Percentiles rank a stretch among this genome's conserved stretches.
These are phyloP conservation scores for Podospora fimiseda DNA, from an alignment of 495 filamentous ascomycete genomes.

Conservation along the genomic window DNA sequence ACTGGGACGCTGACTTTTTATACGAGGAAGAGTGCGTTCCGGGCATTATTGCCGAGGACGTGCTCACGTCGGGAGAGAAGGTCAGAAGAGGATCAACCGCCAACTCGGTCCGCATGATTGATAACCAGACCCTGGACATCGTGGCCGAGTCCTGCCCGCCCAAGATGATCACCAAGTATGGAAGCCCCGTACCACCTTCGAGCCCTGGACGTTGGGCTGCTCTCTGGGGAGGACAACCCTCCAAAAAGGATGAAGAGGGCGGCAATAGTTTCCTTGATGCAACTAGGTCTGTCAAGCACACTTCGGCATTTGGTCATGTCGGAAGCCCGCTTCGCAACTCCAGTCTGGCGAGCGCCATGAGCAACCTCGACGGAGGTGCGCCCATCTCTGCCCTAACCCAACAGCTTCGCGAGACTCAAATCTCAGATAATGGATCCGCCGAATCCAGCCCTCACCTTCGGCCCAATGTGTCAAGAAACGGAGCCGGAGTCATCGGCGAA, in stretches of 20 bases:
- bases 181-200: slow-evolving; percentile 64
- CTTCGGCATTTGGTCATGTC: slow-evolving; percentile 70
- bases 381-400: slow-evolving; percentile 66
- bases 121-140: slow-evolving; percentile 40
- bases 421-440: slow-evolving; percentile 36
- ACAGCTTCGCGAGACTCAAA: slow-evolving; percentile 54
- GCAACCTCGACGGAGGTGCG: slow-evolving; percentile 43
- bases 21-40: slow-evolving; percentile 94
- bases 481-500: slow-evolving; percentile 27
- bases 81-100: slow-evolving; percentile 65
- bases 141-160: slow-evolving; percentile 27
- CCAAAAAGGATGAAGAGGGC: slow-evolving; percentile 61
- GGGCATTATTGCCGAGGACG: slow-evolving; percentile 70
- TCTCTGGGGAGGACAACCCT: slow-evolving; percentile 71
- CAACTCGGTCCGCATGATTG: slow-evolving; percentile 44
- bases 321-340: slow-evolving; percentile 94
- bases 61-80: slow-evolving; percentile 86
- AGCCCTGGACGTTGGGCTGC: slow-evolving; percentile 85
- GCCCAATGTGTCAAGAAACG: slow-evolving; percentile 30
- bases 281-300: slow-evolving; percentile 33
- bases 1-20: slow-evolving; percentile 79
- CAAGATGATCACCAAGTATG: slow-evolving; percentile 56
- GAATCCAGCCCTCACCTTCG: slow-evolving; percentile 35
- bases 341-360: slow-evolving; percentile 56
- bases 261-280: slow-evolving; percentile 5